phyloP scores from a whole-genome alignment of 2,329 filamentous ascomycete species.

The Didymella pinodella region DNA sequence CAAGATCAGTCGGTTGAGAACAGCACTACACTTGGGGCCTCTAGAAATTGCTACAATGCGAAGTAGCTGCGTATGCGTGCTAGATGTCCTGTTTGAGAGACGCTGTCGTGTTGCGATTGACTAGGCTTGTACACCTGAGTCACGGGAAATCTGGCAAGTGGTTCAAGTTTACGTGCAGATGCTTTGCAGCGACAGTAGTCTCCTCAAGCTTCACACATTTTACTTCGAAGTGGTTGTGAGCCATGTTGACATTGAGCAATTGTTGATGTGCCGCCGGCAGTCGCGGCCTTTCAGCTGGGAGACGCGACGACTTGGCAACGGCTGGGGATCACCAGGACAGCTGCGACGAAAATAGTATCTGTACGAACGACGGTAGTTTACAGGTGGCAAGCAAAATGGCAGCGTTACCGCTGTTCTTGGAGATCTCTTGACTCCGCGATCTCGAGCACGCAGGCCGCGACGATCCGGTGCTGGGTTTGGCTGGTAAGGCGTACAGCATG shows the following conservation, averaged over 20 bases:
- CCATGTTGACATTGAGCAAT: not conserved
- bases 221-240: too few relatives aligned
- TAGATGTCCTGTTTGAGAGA: not conserved
- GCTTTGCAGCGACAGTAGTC: not conserved
- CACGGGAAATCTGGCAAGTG: not conserved
- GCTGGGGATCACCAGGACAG: conserved; percentile 5
- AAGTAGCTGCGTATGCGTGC: not conserved
- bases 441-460: not conserved
- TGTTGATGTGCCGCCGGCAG: not conserved
- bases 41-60: not conserved
- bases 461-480: not conserved
- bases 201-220: too few relatives aligned
- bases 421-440: not conserved
- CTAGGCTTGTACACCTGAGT: not conserved
- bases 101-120: not conserved
- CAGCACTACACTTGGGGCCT: not conserved
- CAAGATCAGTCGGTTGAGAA: not conserved
- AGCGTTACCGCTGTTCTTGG: not conserved
- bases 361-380: not conserved
- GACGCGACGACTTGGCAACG: conserved; percentile 7
- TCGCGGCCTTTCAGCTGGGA: not conserved
- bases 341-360: conserved; percentile 4
- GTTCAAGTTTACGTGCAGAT: not conserved
- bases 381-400: not conserved
- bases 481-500: conserved; percentile 19